Conservation (phyloP, 2,329 filamentous ascomycete species). For the Diaporthe sp. region DNA sequence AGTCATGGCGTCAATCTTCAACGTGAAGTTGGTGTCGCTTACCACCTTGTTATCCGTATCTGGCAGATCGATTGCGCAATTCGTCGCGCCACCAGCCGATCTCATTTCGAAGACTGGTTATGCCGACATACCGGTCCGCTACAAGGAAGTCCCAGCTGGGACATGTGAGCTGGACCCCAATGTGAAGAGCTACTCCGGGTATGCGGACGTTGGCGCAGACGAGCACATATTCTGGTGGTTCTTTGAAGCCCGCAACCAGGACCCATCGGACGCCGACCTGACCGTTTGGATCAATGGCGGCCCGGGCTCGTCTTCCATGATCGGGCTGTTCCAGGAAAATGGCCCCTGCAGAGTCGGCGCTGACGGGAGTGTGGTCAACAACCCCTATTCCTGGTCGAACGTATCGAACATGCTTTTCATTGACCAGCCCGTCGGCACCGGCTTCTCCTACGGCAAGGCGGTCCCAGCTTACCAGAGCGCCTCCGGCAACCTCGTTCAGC, state of each 20-base stretch:
- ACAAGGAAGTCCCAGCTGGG: conserved; percentile 62
- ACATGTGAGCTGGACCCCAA: conserved; percentile 59
- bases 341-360: conserved; percentile 58
- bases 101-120: conserved; percentile 52
- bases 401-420: conserved; percentile 73
- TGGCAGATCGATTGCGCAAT: conserved; percentile 47
- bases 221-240: conserved; percentile 64
- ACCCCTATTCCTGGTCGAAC: conserved; percentile 69
- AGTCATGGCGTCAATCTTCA: neutral
- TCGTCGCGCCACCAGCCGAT: conserved; percentile 54
- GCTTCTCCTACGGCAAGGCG: conserved; percentile 63
- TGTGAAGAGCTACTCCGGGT: conserved; percentile 59
- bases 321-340: conserved; percentile 67
- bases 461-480: conserved; percentile 52
- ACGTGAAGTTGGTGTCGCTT: neutral
- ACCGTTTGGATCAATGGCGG: conserved; percentile 69
- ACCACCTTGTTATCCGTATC: conserved; percentile 7
- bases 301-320: conserved; percentile 65
- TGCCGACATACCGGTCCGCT: conserved; percentile 58
- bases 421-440: conserved; percentile 73
- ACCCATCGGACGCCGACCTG: conserved; percentile 60
- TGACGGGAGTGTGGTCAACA: conserved; percentile 59
- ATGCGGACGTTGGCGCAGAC: conserved; percentile 56
- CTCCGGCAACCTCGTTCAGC: conserved; percentile 53
- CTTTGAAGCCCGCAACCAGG: conserved; percentile 62